Evolutionary conservation across 2,329 filamentous ascomycete species (phyloP), one percentile per base, ranked within the genome.

Genomic region (Shiraia bambusicola): DNA sequence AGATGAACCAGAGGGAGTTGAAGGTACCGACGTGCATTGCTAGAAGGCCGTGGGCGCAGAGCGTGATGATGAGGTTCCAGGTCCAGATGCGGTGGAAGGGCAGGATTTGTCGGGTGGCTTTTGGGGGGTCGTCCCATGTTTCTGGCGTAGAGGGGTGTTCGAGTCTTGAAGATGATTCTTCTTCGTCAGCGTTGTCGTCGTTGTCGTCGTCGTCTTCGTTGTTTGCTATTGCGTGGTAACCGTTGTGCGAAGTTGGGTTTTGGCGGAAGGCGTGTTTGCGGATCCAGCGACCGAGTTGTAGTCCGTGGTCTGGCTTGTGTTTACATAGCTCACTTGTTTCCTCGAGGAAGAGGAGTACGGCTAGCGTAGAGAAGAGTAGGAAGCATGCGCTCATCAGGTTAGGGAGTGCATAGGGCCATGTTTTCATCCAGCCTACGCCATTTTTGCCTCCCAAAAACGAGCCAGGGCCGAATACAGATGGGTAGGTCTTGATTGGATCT

Each of bases 331-430:
- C 72, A 32, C 69, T 63, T 0, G 74, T 76, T 49, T 88, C 85
- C 62, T 88, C 83, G 1, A 88, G 72, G 10, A 81, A 83, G 16
- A 88, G 71, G 41, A 85, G 71, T 2, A 86, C 76, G 2, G 76
- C 69, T 4, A 77, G 35, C 0, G 79, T 75, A 0, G 82, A 79
- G 2, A 72, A 57, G 3, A 79, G 63, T 9, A 88, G 75, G 42
- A 85, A 82, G 0, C 76, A 47, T 1, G 80, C 81, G 55, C 82
- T 87, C 35, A 87, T 70, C 0, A 88, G 65, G 55, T 86, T 87
- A 0, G 86, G 86, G 28, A 88, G 69, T 1, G 83, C 83, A 66
- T 84, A 88, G 0, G 85, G 85, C 66, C 81, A 88, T 35, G 70
- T 67, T 14, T 69, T 72, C 73, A 86, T 80, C 82, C 85, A 87